Base-by-base conservation (phyloP, 106 monocot genomes). In the Amphibolis antarctica region DNA sequence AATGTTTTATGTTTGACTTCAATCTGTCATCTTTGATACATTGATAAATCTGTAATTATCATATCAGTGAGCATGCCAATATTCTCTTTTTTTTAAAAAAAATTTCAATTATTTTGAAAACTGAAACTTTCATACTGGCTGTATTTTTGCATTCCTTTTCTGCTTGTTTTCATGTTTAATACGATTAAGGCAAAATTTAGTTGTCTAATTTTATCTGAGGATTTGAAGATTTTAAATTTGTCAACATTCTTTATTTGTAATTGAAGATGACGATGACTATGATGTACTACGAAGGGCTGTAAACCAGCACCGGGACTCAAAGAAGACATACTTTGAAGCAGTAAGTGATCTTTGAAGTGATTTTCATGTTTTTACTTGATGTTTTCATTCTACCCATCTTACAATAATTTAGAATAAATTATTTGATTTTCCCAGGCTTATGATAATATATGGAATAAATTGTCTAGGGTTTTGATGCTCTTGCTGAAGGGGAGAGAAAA, bases 311-410 rank as follows among this genome's bases (percentile, higher is more conserved):
- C 83, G 92, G 92, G 72, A 78, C 54, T 56, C 68, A 29, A 93
- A 85, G 92, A 93, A 85, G 72, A 30, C 69, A 78, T 83, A 78
- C 55, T 93, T 85, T 76, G 78, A 74, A 79, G 78, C 84, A 65
- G 92, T 93, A 80, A 82, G 84, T 29, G 53, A 22, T 44, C 21
- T 78, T 25, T 42, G 30, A 26, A 0, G 21, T 64, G 44, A 14
- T 61, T 1, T 4, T 42, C 15, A 5, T 43, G n/a, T 58, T 44
- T 59, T 28, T 25, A 69, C 5, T 9, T 31, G 51, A 23, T 66
- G 42, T 48, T 1, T 50, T 13, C 4, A 53, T 51, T 50, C 67
- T 49, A 19, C 13, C 44, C 46, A 36, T 36, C 4, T 36, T 36
- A 36, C 36, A 36, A 4, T 36, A 36, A 7, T 36, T 36, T 36